Base-by-base conservation (phyloP, 2,329 filamentous ascomycete species). In the Aspergillus novofumigatus region DNA sequence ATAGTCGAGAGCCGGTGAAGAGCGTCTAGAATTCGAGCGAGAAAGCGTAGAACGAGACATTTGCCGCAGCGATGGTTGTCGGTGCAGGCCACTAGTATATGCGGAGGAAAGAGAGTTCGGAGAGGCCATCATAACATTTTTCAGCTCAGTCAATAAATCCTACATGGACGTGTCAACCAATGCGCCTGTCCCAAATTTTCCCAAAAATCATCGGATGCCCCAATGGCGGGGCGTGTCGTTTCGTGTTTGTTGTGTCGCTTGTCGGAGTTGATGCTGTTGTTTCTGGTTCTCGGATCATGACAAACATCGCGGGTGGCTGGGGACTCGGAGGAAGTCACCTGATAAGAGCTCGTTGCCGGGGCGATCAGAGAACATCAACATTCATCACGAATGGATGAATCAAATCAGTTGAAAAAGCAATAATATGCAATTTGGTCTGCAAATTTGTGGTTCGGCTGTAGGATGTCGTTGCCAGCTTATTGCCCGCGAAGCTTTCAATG, bases 31-130 rank as follows among this genome's bases (percentile, higher is more conserved):
- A 51, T 67, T 61, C 25, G 67, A 63, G 61, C 69, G 69, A 64
- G 72, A 72, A 62, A 69, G 64, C 51, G 73, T 65, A 60, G 70
- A 65, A 66, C 72, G 69, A 62, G 71, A 69, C 66, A 72, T 71
- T 57, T 72, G 70, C 63, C 72, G 74, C 56, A 66, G 61, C n/a
- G 68, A 66, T 41, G 67, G 62, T 59, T 69, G 72, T 60, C 70
- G 71, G 59, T 70, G 69, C 42, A 71, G 66, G 58, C 66, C 69
- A 65, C 65, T 68, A 54, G 65, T 67, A 68, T 75, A 71, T 54
- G 69, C 66, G 51, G 73, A 67, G 50, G 71, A 69, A 47, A 72
- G 63, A 32, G 73, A 74, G 57, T 72, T 72, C 38, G 74, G 72
- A 23, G 74, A 77, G 57, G 69, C 68, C 67, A 72, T 72, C 54